Evolutionary conservation across 768 basidiomycete genomes (phyloP).

Genomic region (Mycena capillaripes): DNA sequence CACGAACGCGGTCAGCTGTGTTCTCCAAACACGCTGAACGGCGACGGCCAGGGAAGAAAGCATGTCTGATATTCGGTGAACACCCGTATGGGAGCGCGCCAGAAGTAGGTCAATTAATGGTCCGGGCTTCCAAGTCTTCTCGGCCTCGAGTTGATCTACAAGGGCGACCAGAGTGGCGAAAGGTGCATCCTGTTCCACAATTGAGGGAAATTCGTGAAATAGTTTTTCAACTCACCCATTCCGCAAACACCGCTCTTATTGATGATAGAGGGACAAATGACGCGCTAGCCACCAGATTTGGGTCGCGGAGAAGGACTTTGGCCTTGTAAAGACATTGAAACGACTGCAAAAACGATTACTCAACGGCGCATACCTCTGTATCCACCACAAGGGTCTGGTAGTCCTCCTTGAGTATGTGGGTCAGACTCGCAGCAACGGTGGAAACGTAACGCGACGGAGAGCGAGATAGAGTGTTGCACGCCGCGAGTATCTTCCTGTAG

Average conservation of each 20-base stretch:
- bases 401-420: slow-evolving; percentile 80
- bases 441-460: slow-evolving; percentile 84
- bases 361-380: slow-evolving; percentile 62
- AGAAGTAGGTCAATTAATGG: slow-evolving; percentile 86
- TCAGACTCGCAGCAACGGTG: slow-evolving; percentile 81
- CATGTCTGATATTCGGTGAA: slow-evolving; percentile 81
- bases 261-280: slow-evolving; percentile 91
- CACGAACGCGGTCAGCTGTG: slow-evolving; percentile 86
- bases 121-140: slow-evolving; percentile 78
- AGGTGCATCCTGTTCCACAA: slow-evolving; percentile 70
- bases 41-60: slow-evolving; percentile 78
- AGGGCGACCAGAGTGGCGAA: slow-evolving; percentile 78
- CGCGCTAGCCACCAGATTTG: slow-evolving; percentile 80
- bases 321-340: slow-evolving; percentile 45
- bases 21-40: slow-evolving; percentile 87
- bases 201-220: background rate
- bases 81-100: slow-evolving; percentile 80
- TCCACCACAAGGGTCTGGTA: slow-evolving; percentile 85
- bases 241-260: slow-evolving; percentile 84
- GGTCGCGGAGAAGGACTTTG: slow-evolving; percentile 81
- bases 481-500: slow-evolving; percentile 79
- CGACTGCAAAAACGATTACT: background rate
- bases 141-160: slow-evolving; percentile 70
- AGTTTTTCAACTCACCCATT: slow-evolving; percentile 62
- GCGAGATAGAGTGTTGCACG: slow-evolving; percentile 63